A percentile compares a stretch with the other conserved stretches of the same genome.
Conservation (phyloP, 1,139 yeast species). For the Yamadazyma epiphylla region DNA sequence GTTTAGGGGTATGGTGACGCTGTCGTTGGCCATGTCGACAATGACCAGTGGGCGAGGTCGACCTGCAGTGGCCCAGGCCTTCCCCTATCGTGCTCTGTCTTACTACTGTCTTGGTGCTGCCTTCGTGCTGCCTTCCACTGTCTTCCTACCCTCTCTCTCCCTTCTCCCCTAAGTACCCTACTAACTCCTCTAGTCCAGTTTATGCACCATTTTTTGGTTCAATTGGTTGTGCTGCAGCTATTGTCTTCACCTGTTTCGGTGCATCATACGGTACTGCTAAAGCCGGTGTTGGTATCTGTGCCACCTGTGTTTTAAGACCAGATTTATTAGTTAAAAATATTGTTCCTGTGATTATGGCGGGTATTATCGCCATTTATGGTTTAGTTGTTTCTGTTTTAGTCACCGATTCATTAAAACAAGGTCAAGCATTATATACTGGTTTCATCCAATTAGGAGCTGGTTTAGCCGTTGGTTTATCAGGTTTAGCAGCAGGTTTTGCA, state of each 20-base stretch:
- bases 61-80: no score
- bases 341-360: conserved; percentile 99
- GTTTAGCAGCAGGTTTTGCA: conserved; percentile 96
- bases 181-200: conserved; percentile 54
- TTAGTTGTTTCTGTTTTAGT: conserved; percentile 95
- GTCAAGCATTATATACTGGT: conserved; percentile 93
- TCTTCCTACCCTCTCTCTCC: no score
- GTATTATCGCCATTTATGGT: conserved; percentile 99
- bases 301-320: conserved; percentile 96
- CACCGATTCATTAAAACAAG: conserved; percentile 83
- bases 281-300: conserved; percentile 99
- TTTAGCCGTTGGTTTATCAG: conserved; percentile 94
- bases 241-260: conserved; percentile 97
- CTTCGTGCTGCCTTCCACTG: no score
- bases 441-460: conserved; percentile 99
- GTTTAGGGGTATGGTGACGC: no score
- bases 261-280: conserved; percentile 99
- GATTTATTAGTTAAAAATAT: conserved; percentile 85
- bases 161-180: conserved; percentile 3
- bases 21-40: no score
- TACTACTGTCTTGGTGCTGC: no score
- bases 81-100: no score
- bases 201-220: conserved; percentile 95
- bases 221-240: conserved; percentile 98
- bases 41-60: no score